phyloP scores from a whole-genome alignment of 164 flowering plant species.

The Platanus orientalis region DNA sequence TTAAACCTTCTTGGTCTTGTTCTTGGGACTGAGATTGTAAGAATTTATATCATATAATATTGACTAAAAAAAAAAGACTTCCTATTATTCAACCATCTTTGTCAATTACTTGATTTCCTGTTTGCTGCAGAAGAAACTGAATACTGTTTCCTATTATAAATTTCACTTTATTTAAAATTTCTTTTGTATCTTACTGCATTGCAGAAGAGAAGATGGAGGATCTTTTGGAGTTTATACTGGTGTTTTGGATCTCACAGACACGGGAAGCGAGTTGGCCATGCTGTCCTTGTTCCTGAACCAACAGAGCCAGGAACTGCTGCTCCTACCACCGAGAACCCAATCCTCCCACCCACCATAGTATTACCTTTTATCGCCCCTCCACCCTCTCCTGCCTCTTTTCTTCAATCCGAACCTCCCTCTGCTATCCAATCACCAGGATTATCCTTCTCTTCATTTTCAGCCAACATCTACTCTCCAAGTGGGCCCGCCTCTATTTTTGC shows the following conservation, averaged over 20 bases:
- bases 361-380: slow-evolving; percentile 91
- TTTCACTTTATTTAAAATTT: not conserved
- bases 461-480: slow-evolving; percentile 69
- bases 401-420: slow-evolving; percentile 86
- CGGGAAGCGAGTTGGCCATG: slow-evolving; percentile 67
- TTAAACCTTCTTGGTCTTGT: no score
- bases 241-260: slow-evolving; percentile 73
- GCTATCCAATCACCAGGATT: slow-evolving; percentile 76
- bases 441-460: slow-evolving; percentile 49
- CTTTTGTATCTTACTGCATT: not conserved
- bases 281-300: slow-evolving; percentile 64
- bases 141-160: not conserved
- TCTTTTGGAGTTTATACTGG: slow-evolving; percentile 71
- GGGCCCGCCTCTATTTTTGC: slow-evolving; percentile 83
- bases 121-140: not conserved
- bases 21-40: no score
- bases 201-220: slow-evolving; percentile 89
- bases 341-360: slow-evolving; percentile 35
- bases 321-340: slow-evolving; percentile 31
- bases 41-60: no score
- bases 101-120: not conserved
- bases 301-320: slow-evolving; percentile 25
- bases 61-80: no score
- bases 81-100: not conserved
- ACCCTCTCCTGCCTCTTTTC: slow-evolving; percentile 93